phyloP scores from a whole-genome alignment of 345 rosid genomes.

The Psidium friedrichsthalianum region DNA sequence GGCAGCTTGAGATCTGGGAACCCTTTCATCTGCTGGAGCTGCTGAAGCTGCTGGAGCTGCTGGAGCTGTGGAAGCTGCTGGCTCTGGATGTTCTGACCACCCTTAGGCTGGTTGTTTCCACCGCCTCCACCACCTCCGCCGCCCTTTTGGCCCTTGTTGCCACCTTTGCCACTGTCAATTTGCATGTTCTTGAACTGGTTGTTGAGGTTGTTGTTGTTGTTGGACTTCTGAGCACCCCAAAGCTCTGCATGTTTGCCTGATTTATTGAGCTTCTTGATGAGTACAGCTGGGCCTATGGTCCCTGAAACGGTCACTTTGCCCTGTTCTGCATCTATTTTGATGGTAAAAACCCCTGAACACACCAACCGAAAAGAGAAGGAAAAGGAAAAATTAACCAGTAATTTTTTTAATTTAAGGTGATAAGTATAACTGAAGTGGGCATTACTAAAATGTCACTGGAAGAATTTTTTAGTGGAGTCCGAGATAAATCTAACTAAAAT shows the following conservation, averaged over 20 bases:
- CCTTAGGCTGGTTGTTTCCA: conserved; percentile 11
- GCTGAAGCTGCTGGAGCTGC: conserved; percentile 50
- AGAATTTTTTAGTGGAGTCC: neutral
- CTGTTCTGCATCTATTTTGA: conserved; percentile 63
- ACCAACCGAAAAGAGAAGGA: neutral
- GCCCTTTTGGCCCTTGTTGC: conserved; percentile 39
- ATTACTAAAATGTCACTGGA: neutral
- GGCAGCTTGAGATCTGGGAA: conserved; percentile 63
- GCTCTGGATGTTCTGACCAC: neutral
- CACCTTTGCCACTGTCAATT: conserved; percentile 50
- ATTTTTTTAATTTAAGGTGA: neutral
- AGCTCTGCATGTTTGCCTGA: conserved; percentile 89
- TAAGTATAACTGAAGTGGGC: neutral
- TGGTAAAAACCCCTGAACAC: conserved; percentile 57
- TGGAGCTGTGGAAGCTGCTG: conserved; percentile 39
- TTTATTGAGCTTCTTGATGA: conserved; percentile 81
- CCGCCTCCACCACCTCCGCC: conserved; percentile 1
- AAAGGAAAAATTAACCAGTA: neutral
- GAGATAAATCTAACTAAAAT: neutral
- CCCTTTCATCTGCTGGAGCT: conserved; percentile 56
- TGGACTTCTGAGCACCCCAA: conserved; percentile 56
- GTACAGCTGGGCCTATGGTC: conserved; percentile 49
- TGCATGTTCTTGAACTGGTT: conserved; percentile 74
- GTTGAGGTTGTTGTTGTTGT: conserved; percentile 36
- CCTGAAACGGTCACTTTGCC: conserved; percentile 87